Conservation (phyloP, 2,329 filamentous ascomycete genomes). For the Colletotrichum echinochloae region DNA sequence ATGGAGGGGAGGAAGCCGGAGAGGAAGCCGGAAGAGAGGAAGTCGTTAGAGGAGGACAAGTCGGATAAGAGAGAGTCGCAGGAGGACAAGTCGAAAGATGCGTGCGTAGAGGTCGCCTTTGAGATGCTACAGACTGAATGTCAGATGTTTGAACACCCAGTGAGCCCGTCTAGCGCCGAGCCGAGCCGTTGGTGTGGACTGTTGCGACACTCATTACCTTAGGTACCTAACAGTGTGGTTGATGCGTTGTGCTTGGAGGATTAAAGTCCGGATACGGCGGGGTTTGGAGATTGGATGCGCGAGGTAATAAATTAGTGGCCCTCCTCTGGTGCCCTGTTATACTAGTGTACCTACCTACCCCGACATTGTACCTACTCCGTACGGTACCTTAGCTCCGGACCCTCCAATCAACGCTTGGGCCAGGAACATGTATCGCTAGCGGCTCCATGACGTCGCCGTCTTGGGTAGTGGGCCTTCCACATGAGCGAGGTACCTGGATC, state of each 20-base stretch:
- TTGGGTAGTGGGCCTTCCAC: neutral
- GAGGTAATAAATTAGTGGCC: too few relatives aligned
- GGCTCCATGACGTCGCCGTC: slow-evolving; percentile 36
- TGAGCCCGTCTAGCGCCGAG: neutral
- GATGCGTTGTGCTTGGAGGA: slow-evolving; percentile 9
- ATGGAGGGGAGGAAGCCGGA: neutral
- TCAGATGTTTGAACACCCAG: neutral
- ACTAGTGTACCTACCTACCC: too few relatives aligned
- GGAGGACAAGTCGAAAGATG: neutral
- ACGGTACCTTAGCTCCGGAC: neutral
- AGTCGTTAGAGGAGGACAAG: too few relatives aligned
- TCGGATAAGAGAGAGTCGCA: too few relatives aligned
- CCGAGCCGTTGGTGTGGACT: too few relatives aligned
- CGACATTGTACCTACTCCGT: too few relatives aligned
- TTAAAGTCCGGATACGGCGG: slow-evolving; percentile 32
- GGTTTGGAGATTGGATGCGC: slow-evolving; percentile 36
- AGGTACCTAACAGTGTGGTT: too few relatives aligned
- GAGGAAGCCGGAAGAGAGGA: too few relatives aligned
- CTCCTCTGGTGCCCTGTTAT: too few relatives aligned
- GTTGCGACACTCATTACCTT: too few relatives aligned
- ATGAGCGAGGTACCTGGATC: too few relatives aligned
- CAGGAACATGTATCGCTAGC: slow-evolving; percentile 35
- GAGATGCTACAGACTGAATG: neutral
- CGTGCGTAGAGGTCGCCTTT: neutral
- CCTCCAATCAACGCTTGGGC: slow-evolving; percentile 36